Evolutionary conservation across 192 early-diverging fungal genomes (phyloP).

Genomic region (Coemansia sp.): DNA sequence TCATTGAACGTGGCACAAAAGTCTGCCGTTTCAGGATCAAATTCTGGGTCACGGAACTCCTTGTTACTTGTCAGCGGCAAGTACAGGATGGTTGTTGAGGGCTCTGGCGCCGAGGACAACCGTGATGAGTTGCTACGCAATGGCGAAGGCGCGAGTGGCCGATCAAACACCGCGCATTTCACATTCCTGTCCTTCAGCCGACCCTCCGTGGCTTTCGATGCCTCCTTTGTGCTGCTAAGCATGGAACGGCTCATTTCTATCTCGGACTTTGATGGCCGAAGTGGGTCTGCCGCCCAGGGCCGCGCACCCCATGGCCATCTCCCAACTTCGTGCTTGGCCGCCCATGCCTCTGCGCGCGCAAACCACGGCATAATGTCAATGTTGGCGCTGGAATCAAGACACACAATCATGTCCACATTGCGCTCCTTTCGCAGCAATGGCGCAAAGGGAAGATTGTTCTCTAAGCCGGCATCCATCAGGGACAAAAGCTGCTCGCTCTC

Average conservation of each 20-base stretch:
- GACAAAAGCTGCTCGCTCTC: constrained; percentile 49
- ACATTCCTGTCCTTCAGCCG: constrained; percentile 32
- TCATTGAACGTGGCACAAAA: constrained; percentile 73
- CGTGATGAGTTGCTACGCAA: constrained; percentile 2
- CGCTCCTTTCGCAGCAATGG: constrained; percentile 67
- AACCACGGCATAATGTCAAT: constrained; percentile 70
- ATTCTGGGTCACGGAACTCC: constrained; percentile 56
- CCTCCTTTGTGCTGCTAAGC: constrained; percentile 30
- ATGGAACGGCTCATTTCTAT: constrained; percentile 19
- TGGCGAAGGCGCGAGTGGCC: constrained; percentile 35
- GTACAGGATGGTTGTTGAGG: constrained; percentile 58
- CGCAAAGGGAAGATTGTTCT: constrained; percentile 81
- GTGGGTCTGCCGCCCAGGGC: constrained; percentile 52
- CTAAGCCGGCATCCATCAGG: constrained; percentile 76
- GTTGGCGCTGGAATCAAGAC: constrained; percentile 72
- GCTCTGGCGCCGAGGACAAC: background rate
- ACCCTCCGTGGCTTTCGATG: constrained; percentile 14
- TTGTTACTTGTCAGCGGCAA: constrained; percentile 66
- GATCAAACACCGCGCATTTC: constrained; percentile 57
- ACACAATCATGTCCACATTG: constrained; percentile 69
- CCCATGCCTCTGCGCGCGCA: constrained; percentile 64
- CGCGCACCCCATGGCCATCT: constrained; percentile 64
- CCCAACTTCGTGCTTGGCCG: constrained; percentile 59
- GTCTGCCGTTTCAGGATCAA: constrained; percentile 65
- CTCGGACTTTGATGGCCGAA: constrained; percentile 36